Conservation (phyloP, 1,284 basidiomycete species). For the Heterobasidion occidentale region DNA sequence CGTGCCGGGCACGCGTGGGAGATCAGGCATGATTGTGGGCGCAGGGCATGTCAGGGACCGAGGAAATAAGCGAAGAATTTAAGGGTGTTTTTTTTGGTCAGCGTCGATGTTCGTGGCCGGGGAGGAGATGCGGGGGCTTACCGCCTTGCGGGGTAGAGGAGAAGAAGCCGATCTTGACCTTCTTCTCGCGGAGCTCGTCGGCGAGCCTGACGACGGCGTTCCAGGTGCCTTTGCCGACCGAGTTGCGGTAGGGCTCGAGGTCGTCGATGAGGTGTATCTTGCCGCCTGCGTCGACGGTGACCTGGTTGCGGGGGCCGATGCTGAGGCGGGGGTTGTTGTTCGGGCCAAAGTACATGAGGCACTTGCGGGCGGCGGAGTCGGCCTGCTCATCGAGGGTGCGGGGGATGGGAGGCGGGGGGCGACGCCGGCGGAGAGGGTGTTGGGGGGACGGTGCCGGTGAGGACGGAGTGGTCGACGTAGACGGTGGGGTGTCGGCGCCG, state of each 20-base stretch:
- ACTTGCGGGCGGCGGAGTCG: slow-evolving; percentile 76
- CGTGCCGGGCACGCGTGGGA: slow-evolving; percentile 9
- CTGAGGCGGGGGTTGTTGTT: slow-evolving; percentile 72
- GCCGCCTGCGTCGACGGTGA: slow-evolving; percentile 70
- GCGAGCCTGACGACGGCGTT: slow-evolving; percentile 71
- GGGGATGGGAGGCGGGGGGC: slow-evolving; percentile 54
- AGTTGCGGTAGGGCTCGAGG: slow-evolving; percentile 60
- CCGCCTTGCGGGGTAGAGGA: slow-evolving; percentile 87
- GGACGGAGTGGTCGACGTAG: slow-evolving; percentile 43
- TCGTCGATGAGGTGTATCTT: slow-evolving; percentile 77
- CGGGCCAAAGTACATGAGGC: slow-evolving; percentile 74
- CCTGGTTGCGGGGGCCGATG: slow-evolving; percentile 75
- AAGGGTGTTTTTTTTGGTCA: slow-evolving; percentile 9
- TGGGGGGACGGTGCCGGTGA: slow-evolving; percentile 21
- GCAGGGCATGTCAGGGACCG: slow-evolving; percentile 10
- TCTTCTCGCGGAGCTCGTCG: slow-evolving; percentile 74
- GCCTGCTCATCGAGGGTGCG: slow-evolving; percentile 77
- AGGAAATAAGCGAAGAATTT: slow-evolving; percentile 8
- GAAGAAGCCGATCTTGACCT: slow-evolving; percentile 83
- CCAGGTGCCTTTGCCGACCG: slow-evolving; percentile 67
- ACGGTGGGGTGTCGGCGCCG: slow-evolving; percentile 64
- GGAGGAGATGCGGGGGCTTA: slow-evolving; percentile 21
- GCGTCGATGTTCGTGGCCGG: slow-evolving; percentile 10
- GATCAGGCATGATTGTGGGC: slow-evolving; percentile 9
- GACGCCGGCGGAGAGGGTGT: slow-evolving; percentile 35